Percentiles rank a stretch among this genome's conserved stretches.
Conservation (phyloP, 2,329 filamentous ascomycete species). For the Aspergillus hiratsukae region DNA sequence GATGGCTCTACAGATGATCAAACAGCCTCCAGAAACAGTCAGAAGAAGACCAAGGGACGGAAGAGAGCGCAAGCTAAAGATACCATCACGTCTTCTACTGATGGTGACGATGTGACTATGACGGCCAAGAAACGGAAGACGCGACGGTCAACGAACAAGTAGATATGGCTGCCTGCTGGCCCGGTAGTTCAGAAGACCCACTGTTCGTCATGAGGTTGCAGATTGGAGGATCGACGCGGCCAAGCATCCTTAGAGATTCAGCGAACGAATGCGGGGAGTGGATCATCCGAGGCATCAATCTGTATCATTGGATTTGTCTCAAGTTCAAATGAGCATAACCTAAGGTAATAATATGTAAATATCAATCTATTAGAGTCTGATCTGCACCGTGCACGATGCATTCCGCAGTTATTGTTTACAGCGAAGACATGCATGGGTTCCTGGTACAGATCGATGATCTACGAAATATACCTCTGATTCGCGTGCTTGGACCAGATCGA, state of each 20-base stretch:
- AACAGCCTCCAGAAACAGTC: background rate
- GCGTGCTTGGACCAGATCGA: background rate
- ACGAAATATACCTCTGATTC: background rate
- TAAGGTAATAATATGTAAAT: background rate
- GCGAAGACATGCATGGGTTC: background rate
- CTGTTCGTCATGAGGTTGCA: conserved; percentile 15
- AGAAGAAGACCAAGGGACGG: conserved; percentile 11
- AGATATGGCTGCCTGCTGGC: background rate
- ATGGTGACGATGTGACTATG: conserved; percentile 10
- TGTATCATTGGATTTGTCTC: background rate
- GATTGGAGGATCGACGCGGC: background rate
- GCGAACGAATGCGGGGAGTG: conserved; percentile 3
- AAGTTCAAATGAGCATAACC: background rate
- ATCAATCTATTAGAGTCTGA: background rate
- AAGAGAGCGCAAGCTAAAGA: conserved; percentile 12
- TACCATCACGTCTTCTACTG: background rate
- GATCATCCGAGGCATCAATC: conserved; percentile 3
- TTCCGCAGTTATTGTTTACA: background rate
- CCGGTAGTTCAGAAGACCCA: conserved; percentile 3
- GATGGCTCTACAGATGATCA: conserved; percentile 5
- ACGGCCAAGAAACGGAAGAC: conserved; percentile 25
- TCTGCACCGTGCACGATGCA: background rate
- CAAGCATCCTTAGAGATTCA: conserved; percentile 2
- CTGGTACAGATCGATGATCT: background rate
- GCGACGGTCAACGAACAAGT: conserved; percentile 6